phyloP scores from a whole-genome alignment of 768 basidiomycete species.

The Hygrocybe punicea region DNA sequence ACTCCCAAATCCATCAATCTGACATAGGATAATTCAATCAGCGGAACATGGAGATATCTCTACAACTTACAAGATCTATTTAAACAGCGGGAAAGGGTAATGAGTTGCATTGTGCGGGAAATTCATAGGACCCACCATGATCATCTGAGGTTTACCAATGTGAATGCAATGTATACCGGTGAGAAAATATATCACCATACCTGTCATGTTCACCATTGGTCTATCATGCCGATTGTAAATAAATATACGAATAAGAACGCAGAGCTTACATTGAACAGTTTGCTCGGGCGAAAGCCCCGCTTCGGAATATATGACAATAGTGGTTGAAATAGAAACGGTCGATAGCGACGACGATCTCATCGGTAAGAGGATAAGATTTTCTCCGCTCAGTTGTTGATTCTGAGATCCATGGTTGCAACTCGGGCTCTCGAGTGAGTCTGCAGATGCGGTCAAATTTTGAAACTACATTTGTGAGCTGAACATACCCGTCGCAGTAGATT shows the following conservation, averaged over 20 bases:
- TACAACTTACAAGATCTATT: conserved; percentile 22
- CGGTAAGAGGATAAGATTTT: conserved; percentile 55
- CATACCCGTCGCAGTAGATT: conserved; percentile 79
- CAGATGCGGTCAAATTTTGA: conserved; percentile 4
- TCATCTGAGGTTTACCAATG: conserved; percentile 50
- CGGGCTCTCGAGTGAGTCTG: conserved; percentile 81
- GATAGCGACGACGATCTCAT: conserved; percentile 70
- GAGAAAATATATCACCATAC: conserved; percentile 35
- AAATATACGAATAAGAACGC: conserved; percentile 3
- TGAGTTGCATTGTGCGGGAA: neutral
- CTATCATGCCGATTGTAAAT: conserved; percentile 32
- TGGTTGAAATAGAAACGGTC: conserved; percentile 90
- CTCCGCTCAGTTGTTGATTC: conserved; percentile 57
- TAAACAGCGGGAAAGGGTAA: neutral
- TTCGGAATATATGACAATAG: conserved; percentile 82
- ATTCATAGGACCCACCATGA: conserved; percentile 53
- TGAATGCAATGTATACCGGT: neutral
- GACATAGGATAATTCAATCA: neutral
- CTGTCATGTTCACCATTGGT: conserved; percentile 86
- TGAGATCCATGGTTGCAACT: conserved; percentile 82
- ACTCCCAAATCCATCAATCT: conserved; percentile 84
- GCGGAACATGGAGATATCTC: neutral
- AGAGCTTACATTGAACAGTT: conserved; percentile 81
- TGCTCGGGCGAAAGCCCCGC: conserved; percentile 85
- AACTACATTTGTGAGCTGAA: neutral